Base-by-base conservation (phyloP, 2,329 filamentous ascomycete species). In the Aspergillus sp. region DNA sequence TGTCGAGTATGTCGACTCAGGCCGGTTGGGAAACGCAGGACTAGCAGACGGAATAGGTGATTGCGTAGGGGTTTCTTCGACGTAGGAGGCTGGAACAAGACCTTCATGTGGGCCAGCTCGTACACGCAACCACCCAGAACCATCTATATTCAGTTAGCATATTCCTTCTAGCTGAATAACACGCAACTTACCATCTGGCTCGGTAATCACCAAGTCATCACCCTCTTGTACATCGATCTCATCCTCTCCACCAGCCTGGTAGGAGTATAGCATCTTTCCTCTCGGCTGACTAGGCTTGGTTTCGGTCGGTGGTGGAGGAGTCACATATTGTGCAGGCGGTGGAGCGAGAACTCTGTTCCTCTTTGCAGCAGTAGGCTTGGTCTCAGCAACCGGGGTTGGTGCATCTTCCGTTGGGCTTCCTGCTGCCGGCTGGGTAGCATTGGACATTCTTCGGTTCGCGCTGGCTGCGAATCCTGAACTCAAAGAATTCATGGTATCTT, bases 81-180 rank as follows among this genome's bases (percentile, higher is more conserved):
- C 75, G 64, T 98, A 98, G 5, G 83, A 78, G 5, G 90, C 79
- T 1, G 93, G 93, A 1, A 98, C 90, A 27, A 97, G 77, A 32
- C 93, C 93, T 69, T 91, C 85, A 53, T 83, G 82, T 53, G 58
- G 49, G 12, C 85, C 86, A 30, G 78, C 77, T 40, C 86, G 85
- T 46, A 98, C 82, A 65, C 86, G 91, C 56, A 89, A 79, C 93
- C 93, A 98, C 34, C 93, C 93, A 33, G 85, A 83, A 46, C 91
- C 91, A 67, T 95, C 91, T 95, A 55, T 8, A 9, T 26, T 27
- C 26, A 27, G 35, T 56, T 51, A 51, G 35, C 19, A 19, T 19
- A 19, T 19, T 19, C 4, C 33, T 19, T 19, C n/a, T 38, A 32
- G 28, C 27, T 4, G 4, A 37, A 19, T 41, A 37, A 40, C 12